Base-by-base conservation (phyloP, 495 filamentous ascomycete species). In the Penicillium crystallinum region DNA sequence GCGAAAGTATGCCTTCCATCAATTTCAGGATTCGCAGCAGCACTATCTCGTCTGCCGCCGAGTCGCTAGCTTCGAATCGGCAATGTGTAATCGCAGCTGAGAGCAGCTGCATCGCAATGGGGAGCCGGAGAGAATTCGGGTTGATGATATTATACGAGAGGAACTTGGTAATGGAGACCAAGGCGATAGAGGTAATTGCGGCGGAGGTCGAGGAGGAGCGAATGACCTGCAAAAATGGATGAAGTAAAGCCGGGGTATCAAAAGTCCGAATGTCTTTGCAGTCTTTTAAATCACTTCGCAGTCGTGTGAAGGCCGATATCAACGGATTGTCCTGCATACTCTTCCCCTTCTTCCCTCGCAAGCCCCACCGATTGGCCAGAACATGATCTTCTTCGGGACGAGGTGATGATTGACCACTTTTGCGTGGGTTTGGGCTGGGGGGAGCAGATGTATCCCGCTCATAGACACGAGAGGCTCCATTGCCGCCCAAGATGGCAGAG, bases 261-360 rank as follows among this genome's bases (percentile, higher is more conserved):
- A 97, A 96, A 29, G 76, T 77, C 62, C 85, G 81, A 42, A 99
- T 95, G 70, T 97, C 90, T 88, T 85, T 91, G 62, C 91, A 95
- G n/a, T 81, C 84, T 56, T 89, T 88, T 61, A 99, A 78, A 72
- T 97, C 95, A 57, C 82, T 87, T 52, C 95, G 80, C 49, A 99
- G 71, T 50, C 88, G 84, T 49, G 92, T 89, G 70, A 99, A 99
- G 9, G 91, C 92, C 46, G 89, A 85, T 76, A 99, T 96, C 56
- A 99, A 78, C 31, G 93, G 95, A 63, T 97, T 97, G 72, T 99
- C 93, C 76, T 96, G 90, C 80, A 97, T 88, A 73, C 91, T 97
- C 79, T 91, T 95, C 30, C 93, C 95, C 68, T 91, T 96, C 83
- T 96, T 97, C 45, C 93, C 93, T 59, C 95, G 78, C 52, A 97